phyloP scores from a whole-genome alignment of 2,329 filamentous ascomycete species.

The Gaeumannomyces tritici region DNA sequence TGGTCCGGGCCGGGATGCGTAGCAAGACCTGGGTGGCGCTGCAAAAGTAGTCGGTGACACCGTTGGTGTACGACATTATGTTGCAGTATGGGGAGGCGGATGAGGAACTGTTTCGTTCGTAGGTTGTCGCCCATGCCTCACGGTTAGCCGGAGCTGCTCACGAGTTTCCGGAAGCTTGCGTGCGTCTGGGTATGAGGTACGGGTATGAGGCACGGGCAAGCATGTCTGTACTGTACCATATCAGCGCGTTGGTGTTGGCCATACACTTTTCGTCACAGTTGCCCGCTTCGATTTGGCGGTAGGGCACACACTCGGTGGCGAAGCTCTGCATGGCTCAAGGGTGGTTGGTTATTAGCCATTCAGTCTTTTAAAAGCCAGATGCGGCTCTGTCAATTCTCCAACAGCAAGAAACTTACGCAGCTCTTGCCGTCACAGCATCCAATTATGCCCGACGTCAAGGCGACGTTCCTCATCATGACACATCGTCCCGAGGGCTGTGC shows the following conservation, averaged over 20 bases:
- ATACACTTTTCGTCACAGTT: too few relatives aligned
- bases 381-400: too few relatives aligned
- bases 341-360: too few relatives aligned
- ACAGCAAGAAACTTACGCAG: conserved; percentile 17
- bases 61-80: conserved; percentile 30
- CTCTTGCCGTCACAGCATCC: conserved; percentile 28
- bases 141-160: too few relatives aligned
- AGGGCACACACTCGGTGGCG: not conserved
- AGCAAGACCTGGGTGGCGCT: conserved; percentile 10
- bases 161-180: too few relatives aligned
- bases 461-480: not conserved
- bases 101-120: not conserved
- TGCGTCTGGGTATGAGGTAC: too few relatives aligned
- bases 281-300: not conserved
- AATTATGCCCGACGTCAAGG: conserved; percentile 21
- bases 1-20: not conserved
- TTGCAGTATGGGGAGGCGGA: conserved; percentile 28
- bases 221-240: too few relatives aligned
- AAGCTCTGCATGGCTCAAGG: not conserved
- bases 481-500: not conserved
- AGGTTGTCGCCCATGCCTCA: too few relatives aligned
- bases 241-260: too few relatives aligned
- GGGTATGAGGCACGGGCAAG: too few relatives aligned
- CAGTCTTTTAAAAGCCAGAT: too few relatives aligned
- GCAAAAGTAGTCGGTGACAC: conserved; percentile 36